Evolutionary conservation across 768 basidiomycete species (phyloP).

Genomic region (Lentinula edodes): DNA sequence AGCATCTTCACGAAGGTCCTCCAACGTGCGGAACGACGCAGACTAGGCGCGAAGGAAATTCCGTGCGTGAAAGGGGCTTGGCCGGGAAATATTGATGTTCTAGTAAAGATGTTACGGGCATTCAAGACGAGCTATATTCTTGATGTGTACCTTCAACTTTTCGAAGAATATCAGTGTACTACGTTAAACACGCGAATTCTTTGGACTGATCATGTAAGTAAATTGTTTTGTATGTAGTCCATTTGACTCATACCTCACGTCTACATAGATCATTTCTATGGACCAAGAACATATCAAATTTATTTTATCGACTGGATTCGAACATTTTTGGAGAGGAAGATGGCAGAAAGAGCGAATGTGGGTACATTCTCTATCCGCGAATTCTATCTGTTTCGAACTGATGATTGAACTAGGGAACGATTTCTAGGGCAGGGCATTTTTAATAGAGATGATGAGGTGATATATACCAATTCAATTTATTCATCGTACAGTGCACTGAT

Average conservation of each 20-base stretch:
- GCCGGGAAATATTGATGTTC: conserved; percentile 75
- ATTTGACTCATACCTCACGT: neutral
- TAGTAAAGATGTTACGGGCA: conserved; percentile 48
- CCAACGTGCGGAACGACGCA: conserved; percentile 39
- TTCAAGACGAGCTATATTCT: conserved; percentile 57
- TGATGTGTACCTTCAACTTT: conserved; percentile 59
- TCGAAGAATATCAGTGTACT: conserved; percentile 65
- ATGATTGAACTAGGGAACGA: conserved; percentile 32
- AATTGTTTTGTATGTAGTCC: neutral
- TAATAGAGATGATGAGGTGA: conserved; percentile 67
- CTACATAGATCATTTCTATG: conserved; percentile 61
- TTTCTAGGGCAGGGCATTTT: conserved; percentile 77
- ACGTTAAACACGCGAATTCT: conserved; percentile 66
- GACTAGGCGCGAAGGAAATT: conserved; percentile 45
- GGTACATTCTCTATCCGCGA: conserved; percentile 13
- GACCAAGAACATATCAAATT: conserved; percentile 66
- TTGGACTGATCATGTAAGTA: conserved; percentile 62
- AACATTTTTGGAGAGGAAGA: conserved; percentile 61
- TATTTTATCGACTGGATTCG: conserved; percentile 60
- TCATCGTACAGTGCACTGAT: neutral
- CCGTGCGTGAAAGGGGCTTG: conserved; percentile 61
- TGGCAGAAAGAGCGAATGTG: conserved; percentile 64
- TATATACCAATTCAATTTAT: neutral
- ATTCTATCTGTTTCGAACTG: neutral
- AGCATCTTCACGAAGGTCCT: conserved; percentile 25